Percentiles rank a stretch among this genome's conserved stretches.
These are phyloP conservation scores for Euphrasia arctica DNA, from an alignment of 305 asterid species.

Conservation along the genomic window DNA sequence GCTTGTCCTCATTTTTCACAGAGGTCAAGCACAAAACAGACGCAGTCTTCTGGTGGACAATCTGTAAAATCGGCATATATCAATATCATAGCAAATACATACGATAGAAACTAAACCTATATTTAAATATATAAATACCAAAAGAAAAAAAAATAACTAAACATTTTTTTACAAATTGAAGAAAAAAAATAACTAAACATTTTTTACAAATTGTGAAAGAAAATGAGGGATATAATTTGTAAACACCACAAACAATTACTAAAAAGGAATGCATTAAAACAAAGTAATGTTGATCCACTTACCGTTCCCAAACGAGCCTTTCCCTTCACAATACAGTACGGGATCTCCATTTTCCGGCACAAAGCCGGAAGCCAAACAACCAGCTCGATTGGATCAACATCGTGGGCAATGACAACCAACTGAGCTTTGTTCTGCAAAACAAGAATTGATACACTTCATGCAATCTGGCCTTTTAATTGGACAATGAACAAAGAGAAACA, in stretches of 20 bases:
- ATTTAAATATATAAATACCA: too few species aligned
- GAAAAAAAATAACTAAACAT: too few species aligned
- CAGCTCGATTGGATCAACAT: constrained; percentile 90
- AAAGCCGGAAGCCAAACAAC: constrained; percentile 94
- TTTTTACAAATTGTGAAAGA: too few species aligned
- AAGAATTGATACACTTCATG: background rate
- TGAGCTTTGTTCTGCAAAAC: constrained; percentile 81
- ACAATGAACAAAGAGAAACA: background rate
- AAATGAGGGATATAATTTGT: background rate
- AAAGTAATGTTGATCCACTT: constrained; percentile 20
- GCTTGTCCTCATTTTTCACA: constrained; percentile 86
- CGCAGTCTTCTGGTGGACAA: constrained; percentile 87
- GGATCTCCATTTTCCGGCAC: constrained; percentile 95
- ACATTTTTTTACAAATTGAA: too few species aligned
- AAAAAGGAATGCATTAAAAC: too few species aligned
- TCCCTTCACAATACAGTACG: constrained; percentile 92
- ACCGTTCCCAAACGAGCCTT: constrained; percentile 85
- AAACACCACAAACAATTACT: too few species aligned
- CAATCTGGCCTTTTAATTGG: background rate
- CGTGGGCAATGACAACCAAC: constrained; percentile 91
- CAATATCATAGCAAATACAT: too few species aligned
- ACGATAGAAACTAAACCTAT: too few species aligned
- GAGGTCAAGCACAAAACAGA: constrained; percentile 83
- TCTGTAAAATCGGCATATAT: constrained; percentile 34
- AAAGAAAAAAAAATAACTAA: too few species aligned